phyloP scores from a whole-genome alignment of 2,329 filamentous ascomycete species.

The Xylariaceae sp. region DNA sequence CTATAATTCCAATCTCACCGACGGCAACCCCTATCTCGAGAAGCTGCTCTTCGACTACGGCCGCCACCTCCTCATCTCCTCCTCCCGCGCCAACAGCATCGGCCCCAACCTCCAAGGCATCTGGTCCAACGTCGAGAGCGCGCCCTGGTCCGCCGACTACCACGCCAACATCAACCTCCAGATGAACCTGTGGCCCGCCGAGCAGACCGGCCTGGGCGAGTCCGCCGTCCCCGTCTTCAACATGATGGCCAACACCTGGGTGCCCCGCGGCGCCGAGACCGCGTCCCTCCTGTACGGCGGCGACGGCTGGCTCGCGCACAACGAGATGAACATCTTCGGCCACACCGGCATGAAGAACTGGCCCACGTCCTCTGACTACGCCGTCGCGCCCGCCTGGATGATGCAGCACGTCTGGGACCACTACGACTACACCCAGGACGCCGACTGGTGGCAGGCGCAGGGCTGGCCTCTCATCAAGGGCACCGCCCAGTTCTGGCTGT shows the following conservation, averaged over 20 bases:
- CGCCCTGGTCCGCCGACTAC: conserved; percentile 52
- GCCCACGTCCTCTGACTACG: conserved; percentile 32
- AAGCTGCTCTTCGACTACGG: conserved; percentile 49
- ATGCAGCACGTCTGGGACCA: conserved; percentile 57
- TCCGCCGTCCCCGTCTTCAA: conserved; percentile 44
- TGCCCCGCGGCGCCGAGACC: conserved; percentile 47
- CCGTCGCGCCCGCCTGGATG: conserved; percentile 52
- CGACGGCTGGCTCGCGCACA: conserved; percentile 51
- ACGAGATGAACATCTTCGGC: conserved; percentile 57
- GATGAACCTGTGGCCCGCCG: conserved; percentile 57
- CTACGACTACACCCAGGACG: conserved; percentile 48
- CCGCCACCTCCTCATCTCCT: conserved; percentile 51
- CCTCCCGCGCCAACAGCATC: conserved; percentile 45
- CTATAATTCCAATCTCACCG: conserved; percentile 23
- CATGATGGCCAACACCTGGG: conserved; percentile 51
- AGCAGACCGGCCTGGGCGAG: conserved; percentile 44
- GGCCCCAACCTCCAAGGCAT: conserved; percentile 54
- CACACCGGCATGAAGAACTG: conserved; percentile 40
- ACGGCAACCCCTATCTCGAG: conserved; percentile 48
- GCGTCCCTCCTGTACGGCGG: conserved; percentile 50
- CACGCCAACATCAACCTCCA: conserved; percentile 57
- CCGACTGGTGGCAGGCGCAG: conserved; percentile 38
- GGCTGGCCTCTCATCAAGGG: conserved; percentile 53
- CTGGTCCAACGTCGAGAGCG: conserved; percentile 41
- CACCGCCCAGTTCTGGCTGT: conserved; percentile 52